Evolutionary conservation across 441 rosid species (phyloP).

Genomic region (Corymbia calophylla): DNA sequence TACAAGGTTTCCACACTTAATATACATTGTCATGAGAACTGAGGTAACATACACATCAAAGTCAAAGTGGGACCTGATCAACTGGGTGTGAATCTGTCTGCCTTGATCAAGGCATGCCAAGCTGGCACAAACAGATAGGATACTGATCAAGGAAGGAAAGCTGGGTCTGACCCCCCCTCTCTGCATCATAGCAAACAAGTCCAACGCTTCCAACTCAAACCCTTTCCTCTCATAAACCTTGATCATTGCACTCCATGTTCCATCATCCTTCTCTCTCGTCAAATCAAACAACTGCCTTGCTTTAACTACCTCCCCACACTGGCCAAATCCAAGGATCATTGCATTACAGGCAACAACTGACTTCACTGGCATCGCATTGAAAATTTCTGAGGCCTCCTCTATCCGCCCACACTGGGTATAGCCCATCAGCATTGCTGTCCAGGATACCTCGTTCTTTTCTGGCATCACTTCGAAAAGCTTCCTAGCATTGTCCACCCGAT

Average conservation of each 20-base stretch:
- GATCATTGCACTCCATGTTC: constrained; percentile 57
- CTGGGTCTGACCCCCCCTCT: constrained; percentile 30
- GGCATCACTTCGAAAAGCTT: constrained; percentile 73
- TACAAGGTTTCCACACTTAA: constrained; percentile 54
- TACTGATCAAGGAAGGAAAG: constrained; percentile 45
- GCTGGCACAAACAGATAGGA: constrained; percentile 46
- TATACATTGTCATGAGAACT: constrained; percentile 59
- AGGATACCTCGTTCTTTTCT: constrained; percentile 53
- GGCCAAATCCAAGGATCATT: constrained; percentile 51
- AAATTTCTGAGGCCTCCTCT: constrained; percentile 46
- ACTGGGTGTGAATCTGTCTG: constrained; percentile 52
- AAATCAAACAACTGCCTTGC: constrained; percentile 38
- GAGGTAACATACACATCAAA: constrained; percentile 52
- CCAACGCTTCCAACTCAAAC: constrained; percentile 43
- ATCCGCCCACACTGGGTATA: constrained; percentile 49
- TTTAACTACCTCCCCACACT: constrained; percentile 30
- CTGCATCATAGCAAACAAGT: constrained; percentile 48
- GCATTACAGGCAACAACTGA: constrained; percentile 43
- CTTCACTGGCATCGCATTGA: constrained; percentile 40
- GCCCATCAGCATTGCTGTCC: constrained; percentile 67
- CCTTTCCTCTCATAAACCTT: constrained; percentile 56
- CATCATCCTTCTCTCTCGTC: constrained; percentile 42
- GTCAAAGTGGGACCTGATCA: constrained; percentile 44
- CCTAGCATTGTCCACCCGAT: constrained; percentile 50
- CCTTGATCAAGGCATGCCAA: constrained; percentile 60